Evolutionary conservation across 192 early-diverging fungal species (phyloP), one percentile per base, ranked within the genome.

Genomic region (Gigaspora rosea): DNA sequence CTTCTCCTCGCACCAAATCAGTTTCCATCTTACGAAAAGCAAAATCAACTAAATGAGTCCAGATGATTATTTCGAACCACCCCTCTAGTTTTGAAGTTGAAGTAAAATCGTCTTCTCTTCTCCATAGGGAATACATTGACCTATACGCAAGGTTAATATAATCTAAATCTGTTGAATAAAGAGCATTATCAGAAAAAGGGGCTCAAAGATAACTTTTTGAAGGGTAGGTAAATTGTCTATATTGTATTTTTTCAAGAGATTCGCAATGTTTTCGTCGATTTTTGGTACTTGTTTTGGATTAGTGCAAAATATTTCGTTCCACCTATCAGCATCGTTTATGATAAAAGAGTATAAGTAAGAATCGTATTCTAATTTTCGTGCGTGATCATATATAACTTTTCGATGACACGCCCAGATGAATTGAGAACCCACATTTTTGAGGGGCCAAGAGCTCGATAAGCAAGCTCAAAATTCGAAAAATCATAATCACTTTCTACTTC

Each of bases 301-400:
- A 22, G 52, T 10, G 33, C 0, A 54, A 50, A 71, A 35, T 22
- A 71, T 71, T 71, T 71, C 70, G 16, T 71, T 71, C 51, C 70
- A 71, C 52, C 12, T 12, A 56, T 72, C 52, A 57, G 15, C 70
- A 22, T 56, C 70, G 70, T 71, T 71, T 46, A 71, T 71, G 32
- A 71, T 32, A 20, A 71, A 71, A 71, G 70, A 71, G 46, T 71
- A 49, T 47, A 71, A 33, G 32, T 36, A 71, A 6, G 50, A 54
- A 36, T 71, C 70, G 51, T 71, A 20, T 51, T 56, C 51, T 51
- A 71, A 71, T 50, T 50, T 54, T 50, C 22, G 11, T 71, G 50
- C 70, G 35, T 71, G n/a, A 46, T 71, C 51, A 54, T 71, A 71
- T 33, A 71, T 71, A 18, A 71, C 51, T 50, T 71, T 35, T 47